A percentile compares a stretch with the other conserved stretches of the same genome.
phyloP scores from a whole-genome alignment of 176 grass and related monocot species.

The Tuctoria greenei region DNA sequence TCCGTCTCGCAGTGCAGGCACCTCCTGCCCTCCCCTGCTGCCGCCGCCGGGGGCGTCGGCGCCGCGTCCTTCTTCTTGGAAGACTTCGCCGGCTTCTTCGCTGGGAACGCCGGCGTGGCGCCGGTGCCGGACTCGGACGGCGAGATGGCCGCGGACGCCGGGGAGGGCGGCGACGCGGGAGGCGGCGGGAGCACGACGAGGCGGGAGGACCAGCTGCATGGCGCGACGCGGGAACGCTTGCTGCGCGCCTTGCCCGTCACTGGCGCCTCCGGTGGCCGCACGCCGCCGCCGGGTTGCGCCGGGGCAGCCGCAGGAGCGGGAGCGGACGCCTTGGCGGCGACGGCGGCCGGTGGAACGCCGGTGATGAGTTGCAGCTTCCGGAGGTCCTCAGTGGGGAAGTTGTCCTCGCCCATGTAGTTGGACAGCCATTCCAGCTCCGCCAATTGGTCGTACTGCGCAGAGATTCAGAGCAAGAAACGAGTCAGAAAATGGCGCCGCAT shows the following conservation, averaged over 20 bases:
- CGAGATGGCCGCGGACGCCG: constrained; percentile 40
- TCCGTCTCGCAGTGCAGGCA: constrained; percentile 95
- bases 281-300: not conserved
- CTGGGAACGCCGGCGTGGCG: constrained; percentile 15
- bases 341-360: constrained; percentile 30
- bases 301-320: not conserved
- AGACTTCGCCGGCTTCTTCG: constrained; percentile 46
- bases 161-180: constrained; percentile 23
- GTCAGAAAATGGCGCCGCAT: constrained; percentile 35
- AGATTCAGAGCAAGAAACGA: constrained; percentile 12
- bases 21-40: constrained; percentile 42
- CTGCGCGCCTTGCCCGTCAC: constrained; percentile 66
- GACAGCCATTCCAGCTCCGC: constrained; percentile 96
- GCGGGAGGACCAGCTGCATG: constrained; percentile 65
- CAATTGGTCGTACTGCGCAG: constrained; percentile 78
- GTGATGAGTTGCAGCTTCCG: constrained; percentile 86
- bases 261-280: constrained; percentile 29
- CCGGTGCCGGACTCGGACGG: constrained; percentile 49
- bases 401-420: constrained; percentile 77
- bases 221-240: constrained; percentile 65
- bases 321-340: not conserved
- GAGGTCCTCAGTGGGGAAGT: constrained; percentile 86
- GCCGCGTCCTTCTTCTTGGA: constrained; percentile 60
- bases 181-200: constrained; percentile 48
- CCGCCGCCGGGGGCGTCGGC: not conserved